Evolutionary conservation across 352 stramenopile species (phyloP).

Genomic region (Chrysophaeum taylorii): DNA sequence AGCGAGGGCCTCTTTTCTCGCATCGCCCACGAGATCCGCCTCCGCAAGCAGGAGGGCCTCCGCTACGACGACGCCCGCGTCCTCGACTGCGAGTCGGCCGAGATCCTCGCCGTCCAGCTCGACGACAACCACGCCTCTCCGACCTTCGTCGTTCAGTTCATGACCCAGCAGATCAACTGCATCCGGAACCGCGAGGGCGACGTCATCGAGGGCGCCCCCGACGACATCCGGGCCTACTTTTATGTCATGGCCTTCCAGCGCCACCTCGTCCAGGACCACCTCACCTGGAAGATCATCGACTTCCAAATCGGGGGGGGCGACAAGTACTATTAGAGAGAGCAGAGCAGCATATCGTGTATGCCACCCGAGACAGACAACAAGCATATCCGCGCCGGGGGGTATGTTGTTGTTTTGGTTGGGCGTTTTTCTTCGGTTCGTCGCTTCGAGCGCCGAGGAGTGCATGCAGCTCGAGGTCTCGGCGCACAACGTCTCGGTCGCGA

Average conservation of each 20-base stretch:
- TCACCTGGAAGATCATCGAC: slow-evolving; percentile 63
- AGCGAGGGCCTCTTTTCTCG: slow-evolving; percentile 84
- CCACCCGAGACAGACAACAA: too few relatives aligned
- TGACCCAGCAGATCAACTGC: slow-evolving; percentile 98
- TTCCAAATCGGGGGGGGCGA: slow-evolving; percentile 58
- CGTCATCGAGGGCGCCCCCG: slow-evolving; percentile 87
- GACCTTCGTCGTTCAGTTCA: slow-evolving; percentile 91
- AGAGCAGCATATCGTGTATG: too few relatives aligned
- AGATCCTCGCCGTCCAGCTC: slow-evolving; percentile 80
- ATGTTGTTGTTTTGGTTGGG: too few relatives aligned
- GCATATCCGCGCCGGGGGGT: too few relatives aligned
- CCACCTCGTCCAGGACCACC: slow-evolving; percentile 78
- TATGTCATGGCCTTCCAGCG: slow-evolving; percentile 95
- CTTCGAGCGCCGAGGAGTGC: too few relatives aligned
- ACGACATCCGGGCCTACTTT: slow-evolving; percentile 91
- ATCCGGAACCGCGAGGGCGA: slow-evolving; percentile 88
- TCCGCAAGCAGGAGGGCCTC: slow-evolving; percentile 81
- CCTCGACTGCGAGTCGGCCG: slow-evolving; percentile 87
- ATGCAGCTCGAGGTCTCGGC: too few relatives aligned
- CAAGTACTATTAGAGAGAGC: slow-evolving; percentile 43
- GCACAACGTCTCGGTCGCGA: too few relatives aligned
- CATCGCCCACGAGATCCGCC: slow-evolving; percentile 80
- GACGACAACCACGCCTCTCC: slow-evolving; percentile 42
- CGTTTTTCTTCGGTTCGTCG: too few relatives aligned
- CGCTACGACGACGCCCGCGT: slow-evolving; percentile 71